These are phyloP conservation scores for Candida nanaspora DNA, from an alignment of 805 yeast genomes.

Conservation along the genomic window DNA sequence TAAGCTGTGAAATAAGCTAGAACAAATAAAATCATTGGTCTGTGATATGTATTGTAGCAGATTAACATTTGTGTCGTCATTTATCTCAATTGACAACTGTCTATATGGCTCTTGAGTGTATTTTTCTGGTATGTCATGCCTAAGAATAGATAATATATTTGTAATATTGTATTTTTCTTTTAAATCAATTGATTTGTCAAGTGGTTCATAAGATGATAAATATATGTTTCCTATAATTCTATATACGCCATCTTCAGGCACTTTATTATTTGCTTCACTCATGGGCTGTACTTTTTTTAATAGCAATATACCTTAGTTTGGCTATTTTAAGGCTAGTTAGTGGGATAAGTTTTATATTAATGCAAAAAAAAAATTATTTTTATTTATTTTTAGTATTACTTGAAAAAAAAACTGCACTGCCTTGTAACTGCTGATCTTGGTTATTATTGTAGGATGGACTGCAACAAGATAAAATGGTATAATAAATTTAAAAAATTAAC, in stretches of 20 bases:
- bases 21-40: slow-evolving; percentile 51
- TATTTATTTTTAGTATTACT: no score
- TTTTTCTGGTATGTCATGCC: slow-evolving; percentile 51
- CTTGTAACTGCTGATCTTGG: no score
- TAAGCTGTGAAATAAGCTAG: not conserved
- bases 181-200: slow-evolving; percentile 47
- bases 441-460: no score
- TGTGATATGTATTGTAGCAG: slow-evolving; percentile 55
- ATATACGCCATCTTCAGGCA: slow-evolving; percentile 22
- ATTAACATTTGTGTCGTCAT: slow-evolving; percentile 66
- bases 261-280: not conserved
- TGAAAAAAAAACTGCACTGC: no score
- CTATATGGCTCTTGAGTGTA: slow-evolving; percentile 39
- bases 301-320: not conserved
- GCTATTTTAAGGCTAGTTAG: no score
- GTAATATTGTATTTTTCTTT: slow-evolving; percentile 48
- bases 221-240: slow-evolving; percentile 77
- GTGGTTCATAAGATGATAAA: slow-evolving; percentile 66
- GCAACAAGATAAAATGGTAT: no score
- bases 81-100: slow-evolving; percentile 56
- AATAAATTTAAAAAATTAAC: no score
- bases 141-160: slow-evolving; percentile 64
- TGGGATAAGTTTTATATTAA: no score
- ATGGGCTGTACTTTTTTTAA: not conserved
- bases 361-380: no score